Evolutionary conservation across 129 eudicot genomes (phyloP).

Genomic region (Daucus carota): DNA sequence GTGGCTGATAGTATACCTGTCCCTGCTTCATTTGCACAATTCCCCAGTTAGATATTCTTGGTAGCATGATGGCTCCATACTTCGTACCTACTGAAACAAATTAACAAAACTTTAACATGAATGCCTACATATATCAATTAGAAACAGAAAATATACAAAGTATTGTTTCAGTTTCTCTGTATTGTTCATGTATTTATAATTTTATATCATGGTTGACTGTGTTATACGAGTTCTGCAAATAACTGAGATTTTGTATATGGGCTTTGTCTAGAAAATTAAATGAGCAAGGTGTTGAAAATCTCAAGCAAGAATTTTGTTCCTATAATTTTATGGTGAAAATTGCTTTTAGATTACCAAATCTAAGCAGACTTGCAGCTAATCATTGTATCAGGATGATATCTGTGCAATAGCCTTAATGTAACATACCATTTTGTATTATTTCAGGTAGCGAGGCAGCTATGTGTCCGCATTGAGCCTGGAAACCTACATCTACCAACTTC

Average conservation of each 20-base stretch:
- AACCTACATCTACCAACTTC: slow-evolving; percentile 54
- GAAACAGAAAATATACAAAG: neutral
- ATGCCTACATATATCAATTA: neutral
- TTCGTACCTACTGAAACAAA: neutral
- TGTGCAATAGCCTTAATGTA: neutral
- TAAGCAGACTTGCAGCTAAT: neutral
- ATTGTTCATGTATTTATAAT: neutral
- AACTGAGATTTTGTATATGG: neutral
- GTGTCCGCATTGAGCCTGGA: slow-evolving; percentile 56
- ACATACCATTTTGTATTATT: neutral
- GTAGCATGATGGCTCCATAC: neutral
- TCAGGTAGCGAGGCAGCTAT: slow-evolving; percentile 85
- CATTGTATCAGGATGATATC: neutral
- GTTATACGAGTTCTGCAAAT: neutral
- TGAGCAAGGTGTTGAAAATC: too few relatives aligned
- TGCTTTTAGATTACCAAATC: neutral
- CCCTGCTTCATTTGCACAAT: neutral
- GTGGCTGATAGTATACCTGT: neutral
- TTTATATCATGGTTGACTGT: neutral
- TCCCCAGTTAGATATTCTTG: neutral
- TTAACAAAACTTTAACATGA: neutral
- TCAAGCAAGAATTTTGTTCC: too few relatives aligned
- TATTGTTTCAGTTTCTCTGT: neutral
- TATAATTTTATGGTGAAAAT: too few relatives aligned
- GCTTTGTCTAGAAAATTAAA: neutral